phyloP scores from a whole-genome alignment of 495 filamentous ascomycete genomes.

The Penicillium ucsense region DNA sequence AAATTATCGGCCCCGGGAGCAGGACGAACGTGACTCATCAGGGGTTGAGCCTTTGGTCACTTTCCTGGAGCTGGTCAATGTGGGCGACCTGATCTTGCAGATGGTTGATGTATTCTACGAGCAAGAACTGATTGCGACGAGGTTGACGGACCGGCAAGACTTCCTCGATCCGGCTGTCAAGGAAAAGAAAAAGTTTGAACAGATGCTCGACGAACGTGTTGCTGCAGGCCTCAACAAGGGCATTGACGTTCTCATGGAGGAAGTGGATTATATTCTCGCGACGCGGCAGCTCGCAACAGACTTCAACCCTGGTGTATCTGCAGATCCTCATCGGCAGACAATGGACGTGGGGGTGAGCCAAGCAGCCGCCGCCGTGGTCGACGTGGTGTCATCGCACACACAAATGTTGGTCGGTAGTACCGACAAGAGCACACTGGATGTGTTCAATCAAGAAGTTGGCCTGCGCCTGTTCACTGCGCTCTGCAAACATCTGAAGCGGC shows the following conservation, averaged over 20 bases:
- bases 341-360: constrained; percentile 73
- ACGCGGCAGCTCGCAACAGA: constrained; percentile 80
- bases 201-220: constrained; percentile 96
- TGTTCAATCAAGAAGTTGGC: constrained; percentile 97
- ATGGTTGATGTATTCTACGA: constrained; percentile 99
- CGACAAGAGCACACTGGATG: constrained; percentile 94
- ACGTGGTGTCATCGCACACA: constrained; percentile 78
- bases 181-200: constrained; percentile 97
- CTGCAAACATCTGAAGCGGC: constrained; percentile 95
- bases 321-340: constrained; percentile 33
- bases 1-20: constrained; percentile 82
- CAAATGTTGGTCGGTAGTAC: constrained; percentile 86
- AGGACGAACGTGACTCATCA: constrained; percentile 54
- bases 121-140: constrained; percentile 75
- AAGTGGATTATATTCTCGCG: constrained; percentile 90
- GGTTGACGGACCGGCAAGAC: constrained; percentile 84
- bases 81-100: constrained; percentile 95
- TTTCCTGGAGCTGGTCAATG: constrained; percentile 95
- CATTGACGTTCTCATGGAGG: constrained; percentile 96
- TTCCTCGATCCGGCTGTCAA: constrained; percentile 85
- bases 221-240: constrained; percentile 94
- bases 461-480: constrained; percentile 80
- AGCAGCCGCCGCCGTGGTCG: constrained; percentile 71
- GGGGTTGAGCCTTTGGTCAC: constrained; percentile 89
- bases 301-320: constrained; percentile 67